These are phyloP conservation scores for Entomortierella lignicola DNA, from an alignment of 192 early-diverging fungal species.

Conservation along the genomic window DNA sequence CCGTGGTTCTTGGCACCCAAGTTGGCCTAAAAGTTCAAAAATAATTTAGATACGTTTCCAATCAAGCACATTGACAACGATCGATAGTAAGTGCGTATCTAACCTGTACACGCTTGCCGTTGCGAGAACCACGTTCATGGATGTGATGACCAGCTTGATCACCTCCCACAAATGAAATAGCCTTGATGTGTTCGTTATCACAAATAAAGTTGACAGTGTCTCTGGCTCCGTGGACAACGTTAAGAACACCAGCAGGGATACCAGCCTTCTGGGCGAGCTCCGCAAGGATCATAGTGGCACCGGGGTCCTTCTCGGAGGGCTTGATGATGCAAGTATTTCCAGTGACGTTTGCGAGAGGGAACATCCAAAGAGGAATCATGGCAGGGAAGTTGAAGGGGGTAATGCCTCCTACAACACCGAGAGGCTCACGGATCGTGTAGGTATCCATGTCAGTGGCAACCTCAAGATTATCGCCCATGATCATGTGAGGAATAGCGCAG, in stretches of 20 bases:
- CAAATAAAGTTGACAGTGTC: slow-evolving; percentile 94
- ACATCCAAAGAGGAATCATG: slow-evolving; percentile 96
- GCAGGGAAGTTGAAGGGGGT: slow-evolving; percentile 98
- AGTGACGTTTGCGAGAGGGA: slow-evolving; percentile 92
- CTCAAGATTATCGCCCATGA: slow-evolving; percentile 86
- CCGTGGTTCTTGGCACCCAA: slow-evolving; percentile 99
- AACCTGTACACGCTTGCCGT: slow-evolving; percentile 95
- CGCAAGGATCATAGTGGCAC: slow-evolving; percentile 90
- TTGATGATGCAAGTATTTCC: slow-evolving; percentile 95
- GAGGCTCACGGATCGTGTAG: slow-evolving; percentile 90
- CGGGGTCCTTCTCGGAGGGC: slow-evolving; percentile 95
- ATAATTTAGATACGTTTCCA: too few species aligned
- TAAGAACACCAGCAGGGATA: slow-evolving; percentile 90
- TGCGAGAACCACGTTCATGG: slow-evolving; percentile 82
- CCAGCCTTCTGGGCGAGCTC: slow-evolving; percentile 90
- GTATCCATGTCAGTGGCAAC: slow-evolving; percentile 97
- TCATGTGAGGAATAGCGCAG: slow-evolving; percentile 78
- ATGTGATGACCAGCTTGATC: slow-evolving; percentile 91
- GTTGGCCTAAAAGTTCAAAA: slow-evolving; percentile 70
- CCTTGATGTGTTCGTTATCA: slow-evolving; percentile 84
- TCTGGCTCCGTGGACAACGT: slow-evolving; percentile 90
- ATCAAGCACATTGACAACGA: not conserved
- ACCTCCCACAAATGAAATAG: slow-evolving; percentile 95
- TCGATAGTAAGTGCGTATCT: not conserved
- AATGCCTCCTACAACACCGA: slow-evolving; percentile 94